phyloP scores from a whole-genome alignment of 306 rosid genomes.

The Urtica urens region DNA sequence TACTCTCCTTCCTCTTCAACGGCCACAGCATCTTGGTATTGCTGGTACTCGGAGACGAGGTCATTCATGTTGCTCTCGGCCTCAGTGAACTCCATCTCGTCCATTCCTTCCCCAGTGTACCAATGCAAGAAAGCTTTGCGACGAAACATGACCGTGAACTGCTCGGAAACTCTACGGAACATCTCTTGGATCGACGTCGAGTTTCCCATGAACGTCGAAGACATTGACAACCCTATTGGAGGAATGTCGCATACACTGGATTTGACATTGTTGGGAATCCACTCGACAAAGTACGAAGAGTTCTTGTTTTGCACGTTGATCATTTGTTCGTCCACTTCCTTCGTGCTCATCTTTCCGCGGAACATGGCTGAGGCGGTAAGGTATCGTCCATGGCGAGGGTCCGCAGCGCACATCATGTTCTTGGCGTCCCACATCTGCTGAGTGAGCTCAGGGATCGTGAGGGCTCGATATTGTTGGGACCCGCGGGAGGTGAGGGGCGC shows the following conservation, averaged over 20 bases:
- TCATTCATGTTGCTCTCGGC: constrained; percentile 93
- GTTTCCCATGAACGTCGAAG: constrained; percentile 81
- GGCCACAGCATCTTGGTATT: constrained; percentile 66
- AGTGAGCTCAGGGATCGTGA: constrained; percentile 82
- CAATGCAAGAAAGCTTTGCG: constrained; percentile 88
- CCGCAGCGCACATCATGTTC: constrained; percentile 87
- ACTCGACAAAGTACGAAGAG: constrained; percentile 74
- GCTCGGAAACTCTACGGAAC: constrained; percentile 82
- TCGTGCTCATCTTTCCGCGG: constrained; percentile 85
- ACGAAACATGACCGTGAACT: constrained; percentile 80
- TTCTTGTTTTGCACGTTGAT: constrained; percentile 84
- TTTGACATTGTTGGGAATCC: constrained; percentile 87
- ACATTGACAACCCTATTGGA: constrained; percentile 66
- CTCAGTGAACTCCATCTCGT: constrained; percentile 83
- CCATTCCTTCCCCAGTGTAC: constrained; percentile 91
- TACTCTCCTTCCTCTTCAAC: constrained; percentile 26
- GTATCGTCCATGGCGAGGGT: constrained; percentile 78
- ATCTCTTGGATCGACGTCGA: constrained; percentile 84
- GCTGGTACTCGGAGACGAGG: constrained; percentile 82
- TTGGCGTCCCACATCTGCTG: constrained; percentile 91
- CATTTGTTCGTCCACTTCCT: constrained; percentile 79
- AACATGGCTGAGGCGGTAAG: constrained; percentile 82
- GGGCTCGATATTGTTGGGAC: constrained; percentile 60
- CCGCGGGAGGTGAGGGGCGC: constrained; percentile 76
- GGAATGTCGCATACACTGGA: constrained; percentile 88